A percentile compares a stretch with the other conserved stretches of the same genome.
Evolutionary conservation across 768 basidiomycete species (phyloP).

Genomic region (Kwoniella heveanensis): DNA sequence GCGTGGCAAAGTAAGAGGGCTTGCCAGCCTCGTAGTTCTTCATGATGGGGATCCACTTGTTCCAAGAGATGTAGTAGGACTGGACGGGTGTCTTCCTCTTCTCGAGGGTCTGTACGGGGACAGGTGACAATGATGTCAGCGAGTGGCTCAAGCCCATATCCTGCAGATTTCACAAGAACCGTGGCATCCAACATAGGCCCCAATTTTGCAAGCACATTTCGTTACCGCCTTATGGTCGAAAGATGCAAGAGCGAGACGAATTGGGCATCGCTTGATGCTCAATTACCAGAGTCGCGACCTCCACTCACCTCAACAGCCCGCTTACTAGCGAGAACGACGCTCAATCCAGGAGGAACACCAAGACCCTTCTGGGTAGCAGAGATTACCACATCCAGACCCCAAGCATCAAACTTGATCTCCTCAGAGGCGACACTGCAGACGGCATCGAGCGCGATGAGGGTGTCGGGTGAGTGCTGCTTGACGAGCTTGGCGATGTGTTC

Average conservation of each 20-base stretch:
- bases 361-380: conserved; percentile 65
- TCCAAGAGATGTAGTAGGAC: conserved; percentile 89
- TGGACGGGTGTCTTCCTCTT: conserved; percentile 66
- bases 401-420: conserved; percentile 89
- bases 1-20: conserved; percentile 88
- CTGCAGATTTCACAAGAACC: too few relatives aligned
- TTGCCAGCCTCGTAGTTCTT: conserved; percentile 79
- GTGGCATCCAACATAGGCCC: too few relatives aligned
- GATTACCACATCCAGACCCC: conserved; percentile 83
- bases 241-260: too few relatives aligned
- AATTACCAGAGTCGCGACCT: too few relatives aligned
- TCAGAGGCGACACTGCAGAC: conserved; percentile 96
- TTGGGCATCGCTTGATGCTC: too few relatives aligned
- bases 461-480: conserved; percentile 75
- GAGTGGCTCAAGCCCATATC: too few relatives aligned
- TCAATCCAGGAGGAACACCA: conserved; percentile 87
- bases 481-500: conserved; percentile 74
- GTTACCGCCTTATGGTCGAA: too few relatives aligned
- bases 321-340: conserved; percentile 78
- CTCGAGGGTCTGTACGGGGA: conserved; percentile 61
- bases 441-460: conserved; percentile 84
- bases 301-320: conserved; percentile 70
- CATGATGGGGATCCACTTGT: conserved; percentile 88
- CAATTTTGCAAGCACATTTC: too few relatives aligned
- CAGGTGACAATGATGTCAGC: neutral